Conservation (phyloP, 805 yeast species). For the Saturnispora kantuleensis region DNA sequence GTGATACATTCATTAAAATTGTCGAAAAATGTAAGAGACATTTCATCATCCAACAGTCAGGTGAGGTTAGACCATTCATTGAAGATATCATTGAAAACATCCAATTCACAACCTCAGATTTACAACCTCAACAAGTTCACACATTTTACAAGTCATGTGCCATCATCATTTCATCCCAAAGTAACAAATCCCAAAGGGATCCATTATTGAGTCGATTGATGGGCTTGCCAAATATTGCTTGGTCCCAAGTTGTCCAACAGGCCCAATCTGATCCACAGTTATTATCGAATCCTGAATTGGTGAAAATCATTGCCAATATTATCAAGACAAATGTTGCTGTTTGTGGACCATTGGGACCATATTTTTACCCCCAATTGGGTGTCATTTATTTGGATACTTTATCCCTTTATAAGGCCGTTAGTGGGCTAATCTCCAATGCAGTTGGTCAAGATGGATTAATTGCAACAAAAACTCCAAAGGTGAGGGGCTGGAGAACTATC, state of each 20-base stretch:
- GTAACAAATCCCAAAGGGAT: conserved; percentile 56
- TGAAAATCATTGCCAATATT: conserved; percentile 85
- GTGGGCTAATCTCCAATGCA: conserved; percentile 70
- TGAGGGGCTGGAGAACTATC: conserved; percentile 90
- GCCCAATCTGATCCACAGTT: conserved; percentile 77
- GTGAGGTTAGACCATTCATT: conserved; percentile 84
- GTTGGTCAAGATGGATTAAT: conserved; percentile 74
- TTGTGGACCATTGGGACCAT: conserved; percentile 89
- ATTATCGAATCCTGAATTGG: conserved; percentile 67
- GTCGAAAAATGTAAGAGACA: conserved; percentile 92
- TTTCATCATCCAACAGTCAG: conserved; percentile 78
- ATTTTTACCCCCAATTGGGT: conserved; percentile 80
- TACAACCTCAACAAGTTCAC: conserved; percentile 96
- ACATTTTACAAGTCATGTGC: conserved; percentile 98
- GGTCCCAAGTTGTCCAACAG: conserved; percentile 81
- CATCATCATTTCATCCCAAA: conserved; percentile 81
- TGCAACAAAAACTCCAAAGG: conserved; percentile 92
- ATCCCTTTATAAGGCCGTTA: conserved; percentile 79
- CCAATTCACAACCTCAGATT: conserved; percentile 78
- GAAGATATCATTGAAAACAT: conserved; percentile 80
- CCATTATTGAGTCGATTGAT: conserved; percentile 67
- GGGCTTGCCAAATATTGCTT: conserved; percentile 89
- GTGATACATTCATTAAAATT: conserved; percentile 96
- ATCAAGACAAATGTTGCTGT: conserved; percentile 93
- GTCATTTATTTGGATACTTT: conserved; percentile 83